Evolutionary conservation across 2,329 filamentous ascomycete genomes (phyloP).

Genomic region (Chaetomiaceae sp.): DNA sequence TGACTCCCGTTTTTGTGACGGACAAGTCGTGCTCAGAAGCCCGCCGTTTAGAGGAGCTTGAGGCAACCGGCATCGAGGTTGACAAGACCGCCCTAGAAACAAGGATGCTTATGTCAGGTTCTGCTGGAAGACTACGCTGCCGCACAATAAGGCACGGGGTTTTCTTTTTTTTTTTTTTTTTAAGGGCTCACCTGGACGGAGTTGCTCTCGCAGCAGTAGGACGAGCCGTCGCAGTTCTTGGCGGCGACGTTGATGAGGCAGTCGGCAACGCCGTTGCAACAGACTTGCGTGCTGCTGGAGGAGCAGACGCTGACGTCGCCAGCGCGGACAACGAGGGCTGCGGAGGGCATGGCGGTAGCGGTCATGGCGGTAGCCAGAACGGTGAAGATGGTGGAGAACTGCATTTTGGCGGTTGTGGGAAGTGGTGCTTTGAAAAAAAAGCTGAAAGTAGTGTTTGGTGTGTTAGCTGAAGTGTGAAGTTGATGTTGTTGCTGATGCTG

Average conservation of each 20-base stretch:
- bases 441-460: not conserved
- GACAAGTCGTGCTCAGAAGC: no score
- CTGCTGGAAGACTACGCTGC: no score
- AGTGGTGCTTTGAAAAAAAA: slow-evolving; percentile 8
- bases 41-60: slow-evolving; percentile 5
- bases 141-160: no score
- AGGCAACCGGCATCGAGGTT: slow-evolving; percentile 12
- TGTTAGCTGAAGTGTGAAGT: not conserved
- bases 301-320: not conserved
- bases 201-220: slow-evolving; percentile 17
- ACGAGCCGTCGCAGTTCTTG: not conserved
- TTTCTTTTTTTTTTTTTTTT: no score
- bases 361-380: slow-evolving; percentile 19
- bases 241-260: not conserved
- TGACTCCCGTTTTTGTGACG: not conserved
- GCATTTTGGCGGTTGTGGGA: slow-evolving; percentile 17
- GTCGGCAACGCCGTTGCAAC: slow-evolving; percentile 13
- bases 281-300: slow-evolving; percentile 6
- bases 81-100: slow-evolving; percentile 9
- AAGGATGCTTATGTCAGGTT: not conserved
- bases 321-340: not conserved
- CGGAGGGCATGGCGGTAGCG: slow-evolving; percentile 13
- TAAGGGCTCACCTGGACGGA: slow-evolving; percentile 8
- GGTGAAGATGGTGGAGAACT: slow-evolving; percentile 21
- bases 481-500: slow-evolving; percentile 12